phyloP scores from a whole-genome alignment of 106 monocot species.

The Acorus calamus region DNA sequence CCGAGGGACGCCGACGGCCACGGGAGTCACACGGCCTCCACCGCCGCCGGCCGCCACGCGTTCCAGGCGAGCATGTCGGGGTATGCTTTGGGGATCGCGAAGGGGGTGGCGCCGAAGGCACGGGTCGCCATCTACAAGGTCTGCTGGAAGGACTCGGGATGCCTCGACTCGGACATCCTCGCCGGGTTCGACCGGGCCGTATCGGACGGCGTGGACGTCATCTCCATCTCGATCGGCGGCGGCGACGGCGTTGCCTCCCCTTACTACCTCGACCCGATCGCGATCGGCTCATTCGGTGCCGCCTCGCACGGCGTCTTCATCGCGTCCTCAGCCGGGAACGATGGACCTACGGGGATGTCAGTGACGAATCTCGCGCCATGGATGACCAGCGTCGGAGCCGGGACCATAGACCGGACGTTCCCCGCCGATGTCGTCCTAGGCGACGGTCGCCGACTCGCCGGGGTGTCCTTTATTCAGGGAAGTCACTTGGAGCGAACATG shows the following conservation, averaged over 20 bases:
- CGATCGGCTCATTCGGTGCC: conserved; percentile 76
- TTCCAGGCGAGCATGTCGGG: conserved; percentile 70
- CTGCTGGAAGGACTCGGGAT: conserved; percentile 84
- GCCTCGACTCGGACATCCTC: conserved; percentile 94
- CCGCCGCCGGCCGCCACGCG: conserved; percentile 80
- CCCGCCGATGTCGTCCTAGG: conserved; percentile 80
- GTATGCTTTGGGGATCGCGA: conserved; percentile 82
- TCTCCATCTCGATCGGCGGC: conserved; percentile 88
- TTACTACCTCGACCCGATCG: conserved; percentile 92
- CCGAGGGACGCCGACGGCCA: conserved; percentile 93
- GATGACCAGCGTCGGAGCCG: conserved; percentile 86
- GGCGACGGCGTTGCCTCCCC: conserved; percentile 72
- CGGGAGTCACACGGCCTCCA: conserved; percentile 93
- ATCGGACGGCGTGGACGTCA: conserved; percentile 81
- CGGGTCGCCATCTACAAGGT: conserved; percentile 83
- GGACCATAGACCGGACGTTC: conserved; percentile 87
- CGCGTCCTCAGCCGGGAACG: conserved; percentile 82
- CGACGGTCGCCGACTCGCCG: conserved; percentile 47
- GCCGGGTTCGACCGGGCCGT: conserved; percentile 91
- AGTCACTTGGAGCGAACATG: conserved; percentile 25
- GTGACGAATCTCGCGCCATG: conserved; percentile 91
- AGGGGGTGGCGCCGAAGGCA: conserved; percentile 93
- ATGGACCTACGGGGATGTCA: conserved; percentile 78
- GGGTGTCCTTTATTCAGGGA: conserved; percentile 85
- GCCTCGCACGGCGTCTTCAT: conserved; percentile 66